Percentiles rank a stretch among this genome's conserved stretches.
phyloP scores from a whole-genome alignment of 2,329 filamentous ascomycete genomes.

The Phoma sp. region DNA sequence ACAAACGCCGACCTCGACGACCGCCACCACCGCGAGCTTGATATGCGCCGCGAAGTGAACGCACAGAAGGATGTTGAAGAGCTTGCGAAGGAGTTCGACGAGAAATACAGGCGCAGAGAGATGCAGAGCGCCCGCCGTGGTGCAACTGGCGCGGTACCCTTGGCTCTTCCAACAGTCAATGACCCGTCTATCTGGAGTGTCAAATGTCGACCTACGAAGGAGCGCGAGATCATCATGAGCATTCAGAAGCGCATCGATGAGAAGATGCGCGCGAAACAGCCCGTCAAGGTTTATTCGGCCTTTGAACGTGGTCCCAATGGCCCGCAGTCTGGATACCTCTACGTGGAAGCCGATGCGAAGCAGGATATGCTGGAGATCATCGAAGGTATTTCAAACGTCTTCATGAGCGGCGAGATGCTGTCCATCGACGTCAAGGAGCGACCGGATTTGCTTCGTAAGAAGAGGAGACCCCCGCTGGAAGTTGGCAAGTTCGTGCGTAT shows the following conservation, averaged over 20 bases:
- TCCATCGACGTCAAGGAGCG: conserved; percentile 96
- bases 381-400: conserved; percentile 87
- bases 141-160: conserved; percentile 44
- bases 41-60: conserved; percentile 87
- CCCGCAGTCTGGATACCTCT: conserved; percentile 92
- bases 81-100: conserved; percentile 79
- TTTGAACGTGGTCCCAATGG: conserved; percentile 81
- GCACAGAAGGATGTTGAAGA: conserved; percentile 92
- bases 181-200: conserved; percentile 97
- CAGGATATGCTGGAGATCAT: conserved; percentile 84
- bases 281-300: conserved; percentile 83
- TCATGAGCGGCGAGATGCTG: conserved; percentile 84
- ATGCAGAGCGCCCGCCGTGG: conserved; percentile 42
- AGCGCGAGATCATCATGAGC: conserved; percentile 85
- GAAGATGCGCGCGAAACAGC: conserved; percentile 76
- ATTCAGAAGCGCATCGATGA: conserved; percentile 92
- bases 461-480: conserved; percentile 80
- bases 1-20: conserved; percentile 85
- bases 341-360: conserved; percentile 88
- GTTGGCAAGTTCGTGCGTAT: conserved; percentile 93
- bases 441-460: conserved; percentile 91
- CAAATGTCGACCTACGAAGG: conserved; percentile 92
- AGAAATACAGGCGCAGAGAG: conserved; percentile 81
- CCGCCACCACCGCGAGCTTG: conserved; percentile 89
- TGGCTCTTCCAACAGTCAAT: conserved; percentile 90